Evolutionary conservation across 192 early-diverging fungal genomes (phyloP), one percentile per base, ranked within the genome.

Genomic region (Rhizophagus clarus): DNA sequence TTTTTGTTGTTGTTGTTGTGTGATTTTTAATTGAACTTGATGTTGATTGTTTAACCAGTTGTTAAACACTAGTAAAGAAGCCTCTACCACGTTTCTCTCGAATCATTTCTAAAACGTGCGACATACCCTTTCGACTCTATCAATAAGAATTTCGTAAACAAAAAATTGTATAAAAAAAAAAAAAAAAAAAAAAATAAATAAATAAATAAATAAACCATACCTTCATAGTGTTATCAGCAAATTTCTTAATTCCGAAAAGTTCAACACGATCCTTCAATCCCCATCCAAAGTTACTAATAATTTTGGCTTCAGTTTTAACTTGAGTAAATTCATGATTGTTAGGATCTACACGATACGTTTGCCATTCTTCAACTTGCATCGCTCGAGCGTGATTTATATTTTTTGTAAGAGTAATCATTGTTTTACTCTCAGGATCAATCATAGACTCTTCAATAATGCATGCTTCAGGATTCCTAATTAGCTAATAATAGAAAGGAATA

Each of bases 361-460:
- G 96, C 60, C 88, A 90, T 85, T 98, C 98, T 83, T 98, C 96
- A 40, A 99, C 92, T 81, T 96, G 89, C 91, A 98, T 93, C 22
- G 97, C 83, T 68, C 97, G 93, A 37, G 91, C 96, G 84, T 99
- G 98, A 73, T 93, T 96, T 61, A 99, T 84, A 83, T 99, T 99
- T 77, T 92, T 91, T 61, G 95, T 95, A 2, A 88, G 86, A 22
- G 95, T 96, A 22, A 89, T 88, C 92, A 99, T 96, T 51, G 86
- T 93, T 68, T 89, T 85, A n/a, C 85, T 83, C 66, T 85, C 79
- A 15, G 93, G 92, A 86, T 99, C 91, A 51, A 98, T 91, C 68
- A 89, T 88, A 4, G 96, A 95, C 75, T 94, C 91, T 84, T 99
- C 98, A 68, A 99, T 87, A 34, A 98, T 94, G 85, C 91, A 97